phyloP scores from a whole-genome alignment of 2,329 filamentous ascomycete genomes.

The Stagonosporopsis tanaceti region DNA sequence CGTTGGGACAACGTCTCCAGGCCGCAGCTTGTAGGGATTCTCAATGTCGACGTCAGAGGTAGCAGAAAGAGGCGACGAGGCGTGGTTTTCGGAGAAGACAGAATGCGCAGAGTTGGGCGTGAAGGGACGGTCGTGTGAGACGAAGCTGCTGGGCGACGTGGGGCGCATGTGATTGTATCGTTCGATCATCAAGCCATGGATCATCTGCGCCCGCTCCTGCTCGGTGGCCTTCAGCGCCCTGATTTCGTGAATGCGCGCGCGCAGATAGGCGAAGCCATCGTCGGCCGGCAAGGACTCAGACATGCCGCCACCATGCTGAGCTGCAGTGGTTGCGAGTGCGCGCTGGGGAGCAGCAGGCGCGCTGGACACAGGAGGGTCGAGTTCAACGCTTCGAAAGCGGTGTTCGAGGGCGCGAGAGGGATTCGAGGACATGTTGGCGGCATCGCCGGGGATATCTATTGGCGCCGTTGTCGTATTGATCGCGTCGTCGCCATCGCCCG shows the following conservation, averaged over 20 bases:
- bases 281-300: conserved; percentile 56
- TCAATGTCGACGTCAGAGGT: conserved; percentile 45
- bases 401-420: conserved; percentile 38
- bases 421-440: conserved; percentile 41
- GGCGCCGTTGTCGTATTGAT: conserved; percentile 28
- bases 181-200: conserved; percentile 60
- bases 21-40: conserved; percentile 46
- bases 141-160: conserved; percentile 49
- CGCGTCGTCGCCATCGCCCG: conserved; percentile 19
- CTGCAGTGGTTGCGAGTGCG: conserved; percentile 12
- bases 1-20: conserved; percentile 43
- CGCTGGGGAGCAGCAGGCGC: conserved; percentile 30
- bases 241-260: conserved; percentile 58
- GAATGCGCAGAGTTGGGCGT: conserved; percentile 49
- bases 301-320: conserved; percentile 40
- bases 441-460: conserved; percentile 33
- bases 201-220: conserved; percentile 58
- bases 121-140: conserved; percentile 49
- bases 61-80: conserved; percentile 46
- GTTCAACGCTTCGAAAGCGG: conserved; percentile 36
- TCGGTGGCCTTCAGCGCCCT: conserved; percentile 53
- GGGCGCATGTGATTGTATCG: conserved; percentile 53
- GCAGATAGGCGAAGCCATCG: conserved; percentile 59
- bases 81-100: conserved; percentile 43
- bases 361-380: conserved; percentile 33